Evolutionary conservation across 306 rosid genomes (phyloP).

Genomic region (Medicago arabica): DNA sequence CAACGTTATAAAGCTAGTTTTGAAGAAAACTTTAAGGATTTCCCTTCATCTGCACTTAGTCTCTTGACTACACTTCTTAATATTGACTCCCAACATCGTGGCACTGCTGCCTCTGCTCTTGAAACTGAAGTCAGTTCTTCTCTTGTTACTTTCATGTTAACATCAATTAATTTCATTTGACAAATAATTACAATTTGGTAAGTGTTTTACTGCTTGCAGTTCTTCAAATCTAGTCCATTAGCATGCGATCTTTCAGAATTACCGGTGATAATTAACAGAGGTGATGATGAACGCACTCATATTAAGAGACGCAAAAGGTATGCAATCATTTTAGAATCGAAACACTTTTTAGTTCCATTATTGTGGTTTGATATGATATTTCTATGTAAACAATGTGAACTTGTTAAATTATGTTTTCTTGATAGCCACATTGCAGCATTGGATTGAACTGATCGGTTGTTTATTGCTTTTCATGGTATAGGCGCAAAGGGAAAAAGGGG

Average conservation of each 20-base stretch:
- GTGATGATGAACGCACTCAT: constrained; percentile 44
- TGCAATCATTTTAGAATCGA: background rate
- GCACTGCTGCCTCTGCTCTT: constrained; percentile 51
- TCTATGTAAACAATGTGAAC: background rate
- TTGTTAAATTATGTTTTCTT: constrained; percentile 1
- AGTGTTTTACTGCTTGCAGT: constrained; percentile 36
- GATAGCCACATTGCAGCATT: background rate
- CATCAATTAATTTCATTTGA: background rate
- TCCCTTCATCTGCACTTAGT: constrained; percentile 41
- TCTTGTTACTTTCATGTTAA: background rate
- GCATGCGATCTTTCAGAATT: constrained; percentile 43
- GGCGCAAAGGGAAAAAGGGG: constrained; percentile 52
- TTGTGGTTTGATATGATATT: background rate
- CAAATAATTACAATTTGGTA: background rate
- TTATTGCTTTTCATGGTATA: constrained; percentile 43
- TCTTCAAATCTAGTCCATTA: constrained; percentile 49
- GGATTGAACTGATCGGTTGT: constrained; percentile 1
- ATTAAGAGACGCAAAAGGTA: constrained; percentile 48
- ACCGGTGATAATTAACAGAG: constrained; percentile 42
- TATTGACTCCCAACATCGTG: constrained; percentile 44
- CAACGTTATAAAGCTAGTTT: constrained; percentile 46
- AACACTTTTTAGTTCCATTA: background rate
- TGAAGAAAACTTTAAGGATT: constrained; percentile 33
- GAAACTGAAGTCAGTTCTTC: constrained; percentile 41
- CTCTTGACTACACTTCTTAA: constrained; percentile 50